Percentiles rank a stretch among this genome's conserved stretches.
phyloP scores from a whole-genome alignment of 2,329 filamentous ascomycete species.

The Pleurostoma richardsiae region DNA sequence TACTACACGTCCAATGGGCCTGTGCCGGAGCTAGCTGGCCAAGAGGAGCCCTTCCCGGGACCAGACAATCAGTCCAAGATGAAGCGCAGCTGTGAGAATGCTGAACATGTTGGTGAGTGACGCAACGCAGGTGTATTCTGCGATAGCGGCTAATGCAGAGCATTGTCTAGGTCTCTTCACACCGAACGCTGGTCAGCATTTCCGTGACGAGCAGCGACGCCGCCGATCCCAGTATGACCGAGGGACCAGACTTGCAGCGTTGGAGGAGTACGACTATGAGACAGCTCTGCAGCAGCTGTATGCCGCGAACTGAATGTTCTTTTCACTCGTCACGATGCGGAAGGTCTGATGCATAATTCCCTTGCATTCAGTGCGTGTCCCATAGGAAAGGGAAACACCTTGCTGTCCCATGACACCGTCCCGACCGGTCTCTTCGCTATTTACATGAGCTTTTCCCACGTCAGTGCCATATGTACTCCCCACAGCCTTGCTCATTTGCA shows the following conservation, averaged over 20 bases:
- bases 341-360: too few relatives aligned
- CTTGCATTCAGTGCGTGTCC: too few relatives aligned
- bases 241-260: conserved; percentile 66
- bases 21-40: conserved; percentile 51
- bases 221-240: conserved; percentile 77
- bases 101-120: conserved; percentile 70
- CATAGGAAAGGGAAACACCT: too few relatives aligned
- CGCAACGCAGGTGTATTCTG: not conserved
- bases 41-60: conserved; percentile 69
- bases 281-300: conserved; percentile 29
- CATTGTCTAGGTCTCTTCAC: conserved; percentile 64
- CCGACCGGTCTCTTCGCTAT: conserved; percentile 8
- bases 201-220: conserved; percentile 70
- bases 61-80: conserved; percentile 86
- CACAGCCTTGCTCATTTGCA: not conserved
- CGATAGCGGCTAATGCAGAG: not conserved
- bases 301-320: conserved; percentile 10
- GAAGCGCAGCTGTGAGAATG: conserved; percentile 82
- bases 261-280: conserved; percentile 57
- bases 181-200: conserved; percentile 68
- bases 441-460: conserved; percentile 1
- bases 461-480: not conserved
- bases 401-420: too few relatives aligned
- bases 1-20: conserved; percentile 47
- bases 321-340: too few relatives aligned